phyloP scores from a whole-genome alignment of 2,329 filamentous ascomycete species.

The Arthrobotrys pseudoclavata region DNA sequence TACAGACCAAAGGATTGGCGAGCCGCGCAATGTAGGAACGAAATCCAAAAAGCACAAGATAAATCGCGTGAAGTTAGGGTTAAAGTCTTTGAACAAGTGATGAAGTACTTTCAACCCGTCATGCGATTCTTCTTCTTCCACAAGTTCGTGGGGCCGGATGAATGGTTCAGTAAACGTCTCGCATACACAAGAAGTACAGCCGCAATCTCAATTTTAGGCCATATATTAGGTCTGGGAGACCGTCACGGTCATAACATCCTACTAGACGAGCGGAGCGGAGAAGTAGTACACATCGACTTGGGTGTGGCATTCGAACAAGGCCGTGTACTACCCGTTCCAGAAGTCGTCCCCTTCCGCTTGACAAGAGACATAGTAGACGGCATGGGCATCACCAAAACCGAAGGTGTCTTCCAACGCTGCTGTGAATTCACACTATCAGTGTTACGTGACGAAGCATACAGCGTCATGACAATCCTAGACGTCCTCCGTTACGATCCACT shows the following conservation, averaged over 20 bases:
- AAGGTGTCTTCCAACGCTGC: conserved; percentile 96
- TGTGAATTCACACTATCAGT: conserved; percentile 98
- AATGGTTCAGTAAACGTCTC: conserved; percentile 90
- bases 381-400: conserved; percentile 94
- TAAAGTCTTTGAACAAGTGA: conserved; percentile 81
- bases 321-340: conserved; percentile 91
- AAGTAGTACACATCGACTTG: conserved; percentile 96
- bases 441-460: conserved; percentile 92
- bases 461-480: conserved; percentile 98
- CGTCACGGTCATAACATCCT: conserved; percentile 97
- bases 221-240: conserved; percentile 92
- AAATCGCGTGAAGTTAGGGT: conserved; percentile 79
- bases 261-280: conserved; percentile 87
- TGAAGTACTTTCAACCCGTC: conserved; percentile 87
- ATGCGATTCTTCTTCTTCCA: conserved; percentile 99
- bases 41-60: conserved; percentile 80
- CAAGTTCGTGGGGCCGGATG: conserved; percentile 90
- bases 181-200: conserved; percentile 95
- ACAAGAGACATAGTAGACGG: conserved; percentile 96
- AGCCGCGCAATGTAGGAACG: conserved; percentile 79
- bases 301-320: conserved; percentile 96
- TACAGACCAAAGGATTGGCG: conserved; percentile 90
- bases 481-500: conserved; percentile 98
- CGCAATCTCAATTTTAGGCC: conserved; percentile 93
- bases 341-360: conserved; percentile 93